These are phyloP conservation scores for Lyophyllum atratum DNA, from an alignment of 768 basidiomycete species.

Conservation along the genomic window DNA sequence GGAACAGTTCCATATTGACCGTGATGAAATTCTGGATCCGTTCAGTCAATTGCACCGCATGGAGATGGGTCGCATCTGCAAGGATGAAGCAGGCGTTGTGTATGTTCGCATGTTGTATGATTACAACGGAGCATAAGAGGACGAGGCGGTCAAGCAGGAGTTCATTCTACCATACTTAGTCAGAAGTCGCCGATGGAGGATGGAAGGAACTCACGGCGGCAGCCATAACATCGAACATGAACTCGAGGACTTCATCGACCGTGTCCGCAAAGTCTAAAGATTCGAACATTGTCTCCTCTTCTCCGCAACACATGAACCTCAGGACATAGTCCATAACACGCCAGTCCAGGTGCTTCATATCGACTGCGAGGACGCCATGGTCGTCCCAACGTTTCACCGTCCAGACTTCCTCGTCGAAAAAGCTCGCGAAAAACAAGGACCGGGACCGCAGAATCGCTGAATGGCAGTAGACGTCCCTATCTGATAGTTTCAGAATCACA, in stretches of 20 bases:
- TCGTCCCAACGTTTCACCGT: slow-evolving; percentile 58
- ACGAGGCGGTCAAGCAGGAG: slow-evolving; percentile 85
- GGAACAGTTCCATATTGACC: slow-evolving; percentile 82
- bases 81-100: slow-evolving; percentile 82
- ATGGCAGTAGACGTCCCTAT: slow-evolving; percentile 66
- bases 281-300: slow-evolving; percentile 68
- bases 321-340: slow-evolving; percentile 76
- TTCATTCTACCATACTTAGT: slow-evolving; percentile 61
- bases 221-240: slow-evolving; percentile 85
- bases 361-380: slow-evolving; percentile 56
- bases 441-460: slow-evolving; percentile 80
- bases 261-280: slow-evolving; percentile 62
- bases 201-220: slow-evolving; percentile 61
- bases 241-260: slow-evolving; percentile 78
- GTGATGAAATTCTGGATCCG: slow-evolving; percentile 79
- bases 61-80: slow-evolving; percentile 77
- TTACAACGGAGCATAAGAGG: slow-evolving; percentile 76
- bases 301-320: slow-evolving; percentile 76
- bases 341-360: slow-evolving; percentile 75
- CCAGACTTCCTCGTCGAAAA: slow-evolving; percentile 88
- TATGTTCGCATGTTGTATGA: slow-evolving; percentile 67
- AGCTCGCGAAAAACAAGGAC: slow-evolving; percentile 78
- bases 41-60: slow-evolving; percentile 66
- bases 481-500: slow-evolving; percentile 69
- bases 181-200: neutral